These are phyloP conservation scores for Aspergillus sp. DNA, from an alignment of 2,329 filamentous ascomycete species.

Conservation along the genomic window DNA sequence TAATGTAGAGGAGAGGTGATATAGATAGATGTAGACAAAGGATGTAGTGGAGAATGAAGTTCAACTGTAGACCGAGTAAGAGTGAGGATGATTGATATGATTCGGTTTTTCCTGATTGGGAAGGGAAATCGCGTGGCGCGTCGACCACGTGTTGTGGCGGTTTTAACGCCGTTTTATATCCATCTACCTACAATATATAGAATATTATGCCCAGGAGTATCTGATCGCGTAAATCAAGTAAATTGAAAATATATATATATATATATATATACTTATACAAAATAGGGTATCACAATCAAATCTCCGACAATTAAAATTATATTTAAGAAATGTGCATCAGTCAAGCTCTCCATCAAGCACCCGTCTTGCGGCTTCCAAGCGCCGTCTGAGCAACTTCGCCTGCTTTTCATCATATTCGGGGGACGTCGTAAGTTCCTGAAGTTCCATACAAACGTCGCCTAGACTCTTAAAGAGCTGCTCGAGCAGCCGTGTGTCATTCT, in stretches of 20 bases:
- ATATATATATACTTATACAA: conserved; percentile 3
- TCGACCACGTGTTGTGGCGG: conserved; percentile 5
- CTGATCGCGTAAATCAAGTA: not conserved
- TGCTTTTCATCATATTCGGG: conserved; percentile 55
- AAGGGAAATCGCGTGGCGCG: conserved; percentile 2
- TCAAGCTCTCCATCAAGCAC: conserved; percentile 68
- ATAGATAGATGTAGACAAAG: not conserved
- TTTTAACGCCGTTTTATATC: not conserved
- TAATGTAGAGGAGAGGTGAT: not conserved
- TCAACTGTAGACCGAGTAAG: not conserved
- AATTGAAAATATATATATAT: not conserved
- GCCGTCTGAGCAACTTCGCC: conserved; percentile 65
- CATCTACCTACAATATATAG: not conserved
- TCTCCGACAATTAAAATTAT: conserved; percentile 6
- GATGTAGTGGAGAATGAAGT: too few relatives aligned
- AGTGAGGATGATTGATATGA: not conserved
- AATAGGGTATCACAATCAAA: conserved; percentile 12
- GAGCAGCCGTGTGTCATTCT: conserved; percentile 58
- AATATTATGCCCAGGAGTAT: too few relatives aligned
- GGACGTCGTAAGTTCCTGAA: conserved; percentile 51
- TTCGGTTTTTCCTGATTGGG: conserved; percentile 3
- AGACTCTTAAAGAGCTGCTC: conserved; percentile 55
- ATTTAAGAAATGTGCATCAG: conserved; percentile 11
- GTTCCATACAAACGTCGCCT: conserved; percentile 49
- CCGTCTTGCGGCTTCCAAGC: conserved; percentile 72